A percentile compares a stretch with the other conserved stretches of the same genome.
Evolutionary conservation across 805 yeast genomes (phyloP).

Genomic region (Starmerella asiatica): DNA sequence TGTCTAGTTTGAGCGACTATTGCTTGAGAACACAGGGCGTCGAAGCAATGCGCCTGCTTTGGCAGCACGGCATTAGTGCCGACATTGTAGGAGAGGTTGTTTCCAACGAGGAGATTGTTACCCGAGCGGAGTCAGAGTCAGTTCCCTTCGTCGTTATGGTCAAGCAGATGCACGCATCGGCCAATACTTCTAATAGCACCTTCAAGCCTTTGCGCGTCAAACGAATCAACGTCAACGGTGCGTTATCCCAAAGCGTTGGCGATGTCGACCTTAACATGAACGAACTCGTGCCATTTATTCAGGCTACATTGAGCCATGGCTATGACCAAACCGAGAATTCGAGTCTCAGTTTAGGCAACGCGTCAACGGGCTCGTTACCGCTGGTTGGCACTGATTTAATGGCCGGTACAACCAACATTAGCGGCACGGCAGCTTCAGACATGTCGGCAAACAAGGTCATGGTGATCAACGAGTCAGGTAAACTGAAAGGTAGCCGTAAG

Average conservation of each 20-base stretch:
- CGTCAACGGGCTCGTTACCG: too few species aligned
- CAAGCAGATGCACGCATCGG: constrained; percentile 43
- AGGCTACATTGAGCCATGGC: constrained; percentile 21
- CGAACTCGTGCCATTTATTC: constrained; percentile 43
- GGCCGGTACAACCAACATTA: too few species aligned
- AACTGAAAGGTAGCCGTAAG: constrained; percentile 53
- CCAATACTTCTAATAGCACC: constrained; percentile 30
- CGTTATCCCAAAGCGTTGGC: constrained; percentile 18
- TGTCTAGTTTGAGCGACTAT: constrained; percentile 51
- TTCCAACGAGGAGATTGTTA: constrained; percentile 49
- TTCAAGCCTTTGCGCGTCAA: constrained; percentile 67
- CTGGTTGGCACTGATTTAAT: too few species aligned
- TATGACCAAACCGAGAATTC: not conserved
- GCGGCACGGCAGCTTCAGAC: too few species aligned
- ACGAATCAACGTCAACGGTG: constrained; percentile 38
- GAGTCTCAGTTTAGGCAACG: too few species aligned
- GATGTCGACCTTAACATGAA: constrained; percentile 64
- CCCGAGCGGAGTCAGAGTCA: constrained; percentile 53
- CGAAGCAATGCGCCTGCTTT: constrained; percentile 47
- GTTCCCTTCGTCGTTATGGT: constrained; percentile 66
- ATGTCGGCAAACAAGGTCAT: constrained; percentile 20
- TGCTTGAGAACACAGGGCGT: constrained; percentile 48
- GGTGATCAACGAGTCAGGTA: constrained; percentile 69
- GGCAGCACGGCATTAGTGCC: constrained; percentile 70
- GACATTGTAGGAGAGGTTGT: constrained; percentile 37